Evolutionary conservation across 768 basidiomycete species (phyloP), one percentile per base, ranked within the genome.

Genomic region (Exsudoporus frostii): DNA sequence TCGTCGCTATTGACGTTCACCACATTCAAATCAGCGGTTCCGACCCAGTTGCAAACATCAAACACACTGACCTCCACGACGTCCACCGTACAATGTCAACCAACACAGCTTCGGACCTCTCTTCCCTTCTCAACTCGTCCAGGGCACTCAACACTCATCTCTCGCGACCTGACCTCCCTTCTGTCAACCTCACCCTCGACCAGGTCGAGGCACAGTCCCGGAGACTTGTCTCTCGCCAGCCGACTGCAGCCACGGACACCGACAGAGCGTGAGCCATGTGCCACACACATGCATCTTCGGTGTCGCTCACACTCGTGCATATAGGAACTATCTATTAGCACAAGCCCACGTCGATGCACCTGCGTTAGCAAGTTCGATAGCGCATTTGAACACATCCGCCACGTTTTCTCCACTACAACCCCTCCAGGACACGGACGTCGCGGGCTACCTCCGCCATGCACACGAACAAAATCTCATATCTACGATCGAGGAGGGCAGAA

Each of bases 391-490:
- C 64, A 83, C 90, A 3, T 75, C 86, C 1, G 76, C 88, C 5
- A 95, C 91, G 0, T 96, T 94, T 68, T 83, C 88, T 22, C 91
- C 92, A 0, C 75, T 94, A n/a, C 90, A 92, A 64, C 89, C 92
- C 5, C 79, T 96, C n/a, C 87, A 90, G 63, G 94, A 97, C 73
- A 94, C 90, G 0, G 94, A 97, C 65, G 89, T 96, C 47, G 84
- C 89, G 32, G 92, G 92, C n/a, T 95, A 90, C 66, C 83, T 96
- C 22, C 88, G 91, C n/a, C 90, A 93, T 70, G 90, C 91, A 1
- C 92, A 96, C 63, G 94, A 98, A 65, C 93, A 95, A 68, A 92
- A 90, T 57, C 84, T 98, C 50, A 92, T 96, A 53, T 90, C 90
- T 2, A 92, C 94, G 1, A 94, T 98, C 50, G 93, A 96, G 64